phyloP scores from a whole-genome alignment of 1,139 yeast genomes.

The Nakaseomyces nivariensis region DNA sequence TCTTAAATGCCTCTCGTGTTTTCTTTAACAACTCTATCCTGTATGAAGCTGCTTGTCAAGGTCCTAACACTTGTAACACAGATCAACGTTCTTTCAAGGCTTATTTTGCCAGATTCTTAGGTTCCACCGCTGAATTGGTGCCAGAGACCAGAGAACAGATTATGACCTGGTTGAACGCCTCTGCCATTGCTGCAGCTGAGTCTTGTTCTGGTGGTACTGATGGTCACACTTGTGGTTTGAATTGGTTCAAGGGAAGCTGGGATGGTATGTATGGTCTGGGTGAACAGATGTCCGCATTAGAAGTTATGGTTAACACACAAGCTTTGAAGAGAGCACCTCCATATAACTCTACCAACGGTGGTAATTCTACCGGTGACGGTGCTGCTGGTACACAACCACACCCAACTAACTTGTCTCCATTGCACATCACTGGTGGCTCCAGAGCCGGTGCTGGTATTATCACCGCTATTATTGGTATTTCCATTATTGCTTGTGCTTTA shows the following conservation, averaged over 20 bases:
- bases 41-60: conserved; percentile 80
- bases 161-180: conserved; percentile 41
- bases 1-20: conserved; percentile 44
- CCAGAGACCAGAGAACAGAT: conserved; percentile 53
- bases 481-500: conserved; percentile 52
- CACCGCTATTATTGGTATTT: conserved; percentile 62
- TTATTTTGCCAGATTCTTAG: conserved; percentile 65
- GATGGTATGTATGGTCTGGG: conserved; percentile 84
- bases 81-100: conserved; percentile 91
- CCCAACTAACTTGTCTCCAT: conserved; percentile 34
- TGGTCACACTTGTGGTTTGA: conserved; percentile 81
- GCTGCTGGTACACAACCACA: conserved; percentile 45
- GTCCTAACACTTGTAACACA: conserved; percentile 53
- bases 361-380: conserved; percentile 48
- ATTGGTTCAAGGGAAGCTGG: conserved; percentile 68
- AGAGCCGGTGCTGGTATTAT: conserved; percentile 84
- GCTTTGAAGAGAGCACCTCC: conserved; percentile 48
- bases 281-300: conserved; percentile 85
- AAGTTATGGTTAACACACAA: conserved; percentile 57
- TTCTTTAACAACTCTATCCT: conserved; percentile 50
- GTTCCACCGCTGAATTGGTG: conserved; percentile 60
- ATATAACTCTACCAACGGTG: conserved; percentile 49
- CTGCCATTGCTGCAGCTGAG: conserved; percentile 72
- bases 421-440: conserved; percentile 52
- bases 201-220: conserved; percentile 83